Evolutionary conservation across 768 basidiomycete species (phyloP).

Genomic region (Russula emetica): DNA sequence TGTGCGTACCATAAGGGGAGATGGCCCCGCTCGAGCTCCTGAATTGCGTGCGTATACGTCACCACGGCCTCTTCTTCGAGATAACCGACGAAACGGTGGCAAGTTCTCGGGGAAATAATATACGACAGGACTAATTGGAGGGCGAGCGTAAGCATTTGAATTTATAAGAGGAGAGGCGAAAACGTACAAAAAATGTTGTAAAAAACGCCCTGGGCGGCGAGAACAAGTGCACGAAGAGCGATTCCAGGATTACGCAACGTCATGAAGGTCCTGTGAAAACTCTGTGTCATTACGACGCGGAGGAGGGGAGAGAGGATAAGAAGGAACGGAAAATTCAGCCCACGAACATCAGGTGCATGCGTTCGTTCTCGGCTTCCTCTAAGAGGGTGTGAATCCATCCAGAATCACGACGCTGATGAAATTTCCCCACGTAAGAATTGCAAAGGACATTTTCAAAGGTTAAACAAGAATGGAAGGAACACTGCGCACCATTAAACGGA

Average conservation of each 20-base stretch:
- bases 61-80: slow-evolving; percentile 94
- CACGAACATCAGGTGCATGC: slow-evolving; percentile 86
- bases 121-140: slow-evolving; percentile 61
- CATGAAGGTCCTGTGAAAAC: slow-evolving; percentile 80
- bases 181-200: slow-evolving; percentile 80
- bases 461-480: slow-evolving; percentile 5
- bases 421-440: slow-evolving; percentile 1
- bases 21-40: slow-evolving; percentile 75
- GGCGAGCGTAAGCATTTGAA: not conserved
- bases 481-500: slow-evolving; percentile 71
- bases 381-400: slow-evolving; percentile 91
- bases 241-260: slow-evolving; percentile 75
- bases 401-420: slow-evolving; percentile 45
- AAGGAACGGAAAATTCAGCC: slow-evolving; percentile 1
- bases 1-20: slow-evolving; percentile 69
- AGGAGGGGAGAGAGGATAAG: not conserved
- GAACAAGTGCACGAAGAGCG: slow-evolving; percentile 75
- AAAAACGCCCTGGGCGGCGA: slow-evolving; percentile 90
- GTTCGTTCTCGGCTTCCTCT: slow-evolving; percentile 95
- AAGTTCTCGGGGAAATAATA: slow-evolving; percentile 64
- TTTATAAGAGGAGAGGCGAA: not conserved
- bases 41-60: slow-evolving; percentile 84
- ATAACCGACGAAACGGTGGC: slow-evolving; percentile 89
- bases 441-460: not conserved
- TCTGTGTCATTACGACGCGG: slow-evolving; percentile 10